Base-by-base conservation (phyloP, 768 basidiomycete genomes). In the Agaricus sinodeliciosus region DNA sequence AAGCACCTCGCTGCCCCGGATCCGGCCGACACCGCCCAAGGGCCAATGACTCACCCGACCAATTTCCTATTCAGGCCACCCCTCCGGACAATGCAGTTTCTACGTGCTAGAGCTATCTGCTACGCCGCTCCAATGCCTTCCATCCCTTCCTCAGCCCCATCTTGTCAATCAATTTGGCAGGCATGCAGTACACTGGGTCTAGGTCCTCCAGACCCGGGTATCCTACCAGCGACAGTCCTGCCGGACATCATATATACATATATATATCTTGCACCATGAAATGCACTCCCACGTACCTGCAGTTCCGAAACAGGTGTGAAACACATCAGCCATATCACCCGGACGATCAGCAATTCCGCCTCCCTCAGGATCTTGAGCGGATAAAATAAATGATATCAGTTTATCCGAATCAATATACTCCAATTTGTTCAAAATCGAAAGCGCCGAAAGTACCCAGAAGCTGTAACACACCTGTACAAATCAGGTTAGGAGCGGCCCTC, bases 101-200 rank as follows among this genome's bases (percentile, higher is more conserved):
- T 31, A 31, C 31, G 7, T 31, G 43, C 43, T 15, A 44, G 16
- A 15, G 26, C 35, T 19, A 48, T 34, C 35, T 13, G 13, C 31
- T 35, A 28, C 44, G 51, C 12, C 79, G 67, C 19, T 74, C 72
- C 19, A 87, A 68, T 2, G 76, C 81, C 58, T 75, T 68, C 85
- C 85, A 87, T 4, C 63, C 74, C 62, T 86, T 91, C 58, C 73
- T 71, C 52, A 95, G 72, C 2, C 90, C 92, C 67, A 67, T 78
- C 34, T 66, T 67, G 63, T 87, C 82, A 40, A 92, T 90, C 7
- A 93, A 60, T 9, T 64, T 65, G 1, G 86, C 86, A 7, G 93
- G 95, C 93, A 98, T 93, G 70, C 95, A 98, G 62, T 94, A 96
- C 18, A 96, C 86, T 0, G 95, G 95, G 64, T 98, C 96, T 39